Percentiles rank a stretch among this genome's conserved stretches.
These are phyloP conservation scores for Apiospora arundinis DNA, from an alignment of 2,329 filamentous ascomycete species.

Conservation along the genomic window DNA sequence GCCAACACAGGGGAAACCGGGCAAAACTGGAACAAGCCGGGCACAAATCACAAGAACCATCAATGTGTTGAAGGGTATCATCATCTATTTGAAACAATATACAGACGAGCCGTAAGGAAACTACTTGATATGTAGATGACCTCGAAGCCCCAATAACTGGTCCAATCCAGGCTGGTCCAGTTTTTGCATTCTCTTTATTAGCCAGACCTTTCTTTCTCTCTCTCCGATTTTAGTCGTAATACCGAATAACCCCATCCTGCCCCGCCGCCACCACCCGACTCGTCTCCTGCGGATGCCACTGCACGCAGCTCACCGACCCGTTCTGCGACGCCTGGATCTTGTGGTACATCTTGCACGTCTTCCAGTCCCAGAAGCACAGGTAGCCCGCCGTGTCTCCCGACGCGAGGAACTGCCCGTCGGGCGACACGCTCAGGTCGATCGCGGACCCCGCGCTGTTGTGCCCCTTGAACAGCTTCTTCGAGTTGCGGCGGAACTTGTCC, in stretches of 20 bases:
- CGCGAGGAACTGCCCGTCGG: constrained; percentile 90
- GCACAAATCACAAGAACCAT: background rate
- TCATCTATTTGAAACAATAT: background rate
- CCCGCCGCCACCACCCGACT: constrained; percentile 93
- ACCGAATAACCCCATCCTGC: constrained; percentile 85
- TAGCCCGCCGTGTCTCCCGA: constrained; percentile 88
- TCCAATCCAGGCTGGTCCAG: background rate
- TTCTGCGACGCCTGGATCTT: constrained; percentile 88
- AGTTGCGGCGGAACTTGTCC: constrained; percentile 95
- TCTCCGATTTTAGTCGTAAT: constrained; percentile 75
- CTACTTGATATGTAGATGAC: background rate
- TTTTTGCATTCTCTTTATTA: background rate
- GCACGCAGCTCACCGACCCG: constrained; percentile 77
- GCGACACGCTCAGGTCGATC: constrained; percentile 86
- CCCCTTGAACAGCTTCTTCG: constrained; percentile 94
- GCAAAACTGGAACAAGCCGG: background rate
- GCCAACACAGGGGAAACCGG: no score
- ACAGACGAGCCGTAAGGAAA: background rate
- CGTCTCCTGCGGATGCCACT: constrained; percentile 98
- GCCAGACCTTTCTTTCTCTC: background rate
- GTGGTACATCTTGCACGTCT: constrained; percentile 99
- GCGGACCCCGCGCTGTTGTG: constrained; percentile 96
- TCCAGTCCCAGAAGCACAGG: constrained; percentile 99
- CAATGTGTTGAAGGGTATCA: background rate
- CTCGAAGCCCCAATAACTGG: background rate